phyloP scores from a whole-genome alignment of 306 rosid species.

The Corylus avellana region DNA sequence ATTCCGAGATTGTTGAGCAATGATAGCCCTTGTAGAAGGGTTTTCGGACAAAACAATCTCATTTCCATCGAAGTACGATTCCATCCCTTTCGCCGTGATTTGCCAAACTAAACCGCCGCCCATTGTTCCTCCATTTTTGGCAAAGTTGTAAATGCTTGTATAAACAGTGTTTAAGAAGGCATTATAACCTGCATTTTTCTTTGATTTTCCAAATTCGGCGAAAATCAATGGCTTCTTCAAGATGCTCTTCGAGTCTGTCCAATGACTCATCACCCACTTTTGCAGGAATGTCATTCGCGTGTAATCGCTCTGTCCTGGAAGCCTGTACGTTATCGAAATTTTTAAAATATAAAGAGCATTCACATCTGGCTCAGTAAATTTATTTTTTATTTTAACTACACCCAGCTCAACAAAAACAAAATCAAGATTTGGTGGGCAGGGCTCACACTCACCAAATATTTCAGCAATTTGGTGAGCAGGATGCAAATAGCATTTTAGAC shows the following conservation, averaged over 20 bases:
- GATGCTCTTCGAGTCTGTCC: slow-evolving; percentile 40
- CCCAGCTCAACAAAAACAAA: no score
- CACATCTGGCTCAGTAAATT: no score
- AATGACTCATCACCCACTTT: slow-evolving; percentile 44
- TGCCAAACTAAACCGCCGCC: slow-evolving; percentile 59
- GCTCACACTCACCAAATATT: no score
- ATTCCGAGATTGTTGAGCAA: slow-evolving; percentile 47
- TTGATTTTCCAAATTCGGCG: slow-evolving; percentile 51
- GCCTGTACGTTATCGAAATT: slow-evolving; percentile 29
- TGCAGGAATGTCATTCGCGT: slow-evolving; percentile 43
- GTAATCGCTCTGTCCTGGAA: slow-evolving; percentile 31
- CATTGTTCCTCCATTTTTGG: slow-evolving; percentile 40
- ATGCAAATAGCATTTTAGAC: no score
- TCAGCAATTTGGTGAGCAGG: no score
- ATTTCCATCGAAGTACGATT: slow-evolving; percentile 41
- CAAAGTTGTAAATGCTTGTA: slow-evolving; percentile 34
- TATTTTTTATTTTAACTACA: no score
- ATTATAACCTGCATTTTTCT: slow-evolving; percentile 34
- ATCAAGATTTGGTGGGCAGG: no score
- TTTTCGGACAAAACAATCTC: slow-evolving; percentile 49
- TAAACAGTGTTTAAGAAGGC: slow-evolving; percentile 36
- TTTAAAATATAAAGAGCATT: no score
- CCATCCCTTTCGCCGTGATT: slow-evolving; percentile 52
- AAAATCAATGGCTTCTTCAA: slow-evolving; percentile 55
- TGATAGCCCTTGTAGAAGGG: slow-evolving; percentile 31